Evolutionary conservation across 352 stramenopile genomes (phyloP).

Genomic region (Phytophthora palmivora): DNA sequence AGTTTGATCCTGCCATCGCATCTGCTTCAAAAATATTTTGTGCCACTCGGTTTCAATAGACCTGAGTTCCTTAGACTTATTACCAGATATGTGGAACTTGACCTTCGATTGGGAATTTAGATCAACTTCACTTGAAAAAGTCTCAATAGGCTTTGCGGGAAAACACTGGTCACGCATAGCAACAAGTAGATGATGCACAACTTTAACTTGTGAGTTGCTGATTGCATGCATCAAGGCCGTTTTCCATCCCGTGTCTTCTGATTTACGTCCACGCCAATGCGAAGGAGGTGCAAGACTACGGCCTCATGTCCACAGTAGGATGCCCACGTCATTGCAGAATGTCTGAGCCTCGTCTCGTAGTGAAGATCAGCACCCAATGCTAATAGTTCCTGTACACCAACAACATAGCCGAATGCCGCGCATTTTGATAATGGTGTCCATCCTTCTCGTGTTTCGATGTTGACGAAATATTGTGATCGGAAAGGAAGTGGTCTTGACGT

Average conservation of each 20-base stretch:
- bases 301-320: constrained; percentile 76
- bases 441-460: constrained; percentile 62
- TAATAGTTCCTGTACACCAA: constrained; percentile 49
- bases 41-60: constrained; percentile 60
- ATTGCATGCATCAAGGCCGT: constrained; percentile 75
- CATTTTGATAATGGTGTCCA: constrained; percentile 81
- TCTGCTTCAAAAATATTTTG: constrained; percentile 49
- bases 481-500: constrained; percentile 7
- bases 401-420: constrained; percentile 54
- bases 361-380: constrained; percentile 48
- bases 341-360: constrained; percentile 61
- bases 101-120: constrained; percentile 6
- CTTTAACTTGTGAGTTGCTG: constrained; percentile 54
- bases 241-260: constrained; percentile 61
- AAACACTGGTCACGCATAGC: constrained; percentile 51
- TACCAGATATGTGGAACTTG: neutral
- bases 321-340: constrained; percentile 82
- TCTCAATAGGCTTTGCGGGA: constrained; percentile 30
- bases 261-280: constrained; percentile 38
- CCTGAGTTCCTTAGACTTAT: constrained; percentile 8
- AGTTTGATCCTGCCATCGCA: constrained; percentile 40
- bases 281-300: constrained; percentile 61
- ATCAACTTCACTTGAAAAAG: constrained; percentile 26
- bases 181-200: constrained; percentile 66
- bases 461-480: constrained; percentile 48